Evolutionary conservation across 1,284 basidiomycete genomes (phyloP).

Genomic region (Leccinum subatratum): DNA sequence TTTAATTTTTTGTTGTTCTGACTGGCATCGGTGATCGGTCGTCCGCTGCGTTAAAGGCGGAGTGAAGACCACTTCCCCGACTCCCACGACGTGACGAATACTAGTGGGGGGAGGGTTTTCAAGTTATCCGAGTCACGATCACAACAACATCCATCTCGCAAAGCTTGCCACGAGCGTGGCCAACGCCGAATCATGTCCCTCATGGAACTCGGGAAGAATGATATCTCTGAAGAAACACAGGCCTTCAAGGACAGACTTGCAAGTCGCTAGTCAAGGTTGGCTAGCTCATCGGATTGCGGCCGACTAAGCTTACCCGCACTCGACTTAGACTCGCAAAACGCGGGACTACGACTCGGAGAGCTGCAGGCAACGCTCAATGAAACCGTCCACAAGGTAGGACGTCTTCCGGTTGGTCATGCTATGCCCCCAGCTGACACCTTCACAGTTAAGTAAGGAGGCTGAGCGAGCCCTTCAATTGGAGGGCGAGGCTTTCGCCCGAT

Average conservation of each 20-base stretch:
- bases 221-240: conserved; percentile 57
- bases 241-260: conserved; percentile 55
- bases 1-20: no score
- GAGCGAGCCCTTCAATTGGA: conserved; percentile 55
- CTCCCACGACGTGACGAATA: no score
- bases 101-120: no score
- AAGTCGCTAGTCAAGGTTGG: conserved; percentile 59
- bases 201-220: conserved; percentile 54
- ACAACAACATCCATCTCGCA: conserved; percentile 7
- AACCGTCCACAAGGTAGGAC: conserved; percentile 53
- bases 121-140: no score
- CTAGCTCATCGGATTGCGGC: conserved; percentile 3
- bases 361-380: conserved; percentile 52
- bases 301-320: conserved; percentile 11
- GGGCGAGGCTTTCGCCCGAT: conserved; percentile 42
- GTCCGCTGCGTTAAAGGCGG: no score
- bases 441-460: conserved; percentile 56
- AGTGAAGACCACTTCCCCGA: no score
- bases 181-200: conserved; percentile 45
- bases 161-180: conserved; percentile 13
- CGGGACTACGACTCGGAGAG: conserved; percentile 54
- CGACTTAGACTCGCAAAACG: conserved; percentile 50
- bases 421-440: conserved; percentile 11
- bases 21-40: no score
- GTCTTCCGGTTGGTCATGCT: conserved; percentile 9